A percentile compares a stretch with the other conserved stretches of the same genome.
Evolutionary conservation across 2,329 filamentous ascomycete species (phyloP).

Genomic region (Apiospora arundinis): DNA sequence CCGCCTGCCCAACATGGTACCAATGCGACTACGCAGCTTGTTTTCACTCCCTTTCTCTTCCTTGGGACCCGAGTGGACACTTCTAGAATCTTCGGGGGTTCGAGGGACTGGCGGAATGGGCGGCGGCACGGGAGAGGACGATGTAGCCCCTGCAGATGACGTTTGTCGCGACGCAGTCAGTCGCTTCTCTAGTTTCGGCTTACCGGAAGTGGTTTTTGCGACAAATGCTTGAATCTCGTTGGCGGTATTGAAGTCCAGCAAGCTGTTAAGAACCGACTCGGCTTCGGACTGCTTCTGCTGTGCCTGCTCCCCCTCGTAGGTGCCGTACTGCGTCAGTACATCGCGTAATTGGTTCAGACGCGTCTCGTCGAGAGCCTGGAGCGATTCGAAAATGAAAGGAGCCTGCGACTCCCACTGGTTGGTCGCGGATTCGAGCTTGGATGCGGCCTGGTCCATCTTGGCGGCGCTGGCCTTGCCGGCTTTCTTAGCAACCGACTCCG

Average conservation of each 20-base stretch:
- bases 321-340: conserved; percentile 89
- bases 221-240: conserved; percentile 84
- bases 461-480: conserved; percentile 76
- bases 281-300: conserved; percentile 77
- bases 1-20: conserved; percentile 71
- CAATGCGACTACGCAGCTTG: conserved; percentile 67
- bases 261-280: conserved; percentile 78
- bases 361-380: conserved; percentile 89
- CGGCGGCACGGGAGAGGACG: conserved; percentile 24
- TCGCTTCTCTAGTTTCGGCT: conserved; percentile 51
- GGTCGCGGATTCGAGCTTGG: conserved; percentile 77
- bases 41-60: conserved; percentile 55
- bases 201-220: conserved; percentile 50
- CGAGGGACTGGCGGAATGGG: conserved; percentile 25
- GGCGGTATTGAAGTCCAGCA: conserved; percentile 85
- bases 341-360: conserved; percentile 90
- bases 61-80: conserved; percentile 53
- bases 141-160: neutral
- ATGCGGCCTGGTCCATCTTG: conserved; percentile 77
- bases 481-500: conserved; percentile 84
- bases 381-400: conserved; percentile 90
- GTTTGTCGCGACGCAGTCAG: conserved; percentile 33
- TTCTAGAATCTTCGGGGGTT: conserved; percentile 45
- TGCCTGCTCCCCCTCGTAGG: conserved; percentile 87
- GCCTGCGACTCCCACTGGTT: conserved; percentile 94